Conservation (phyloP, 768 basidiomycete species). For the Albatrellus ellisii region DNA sequence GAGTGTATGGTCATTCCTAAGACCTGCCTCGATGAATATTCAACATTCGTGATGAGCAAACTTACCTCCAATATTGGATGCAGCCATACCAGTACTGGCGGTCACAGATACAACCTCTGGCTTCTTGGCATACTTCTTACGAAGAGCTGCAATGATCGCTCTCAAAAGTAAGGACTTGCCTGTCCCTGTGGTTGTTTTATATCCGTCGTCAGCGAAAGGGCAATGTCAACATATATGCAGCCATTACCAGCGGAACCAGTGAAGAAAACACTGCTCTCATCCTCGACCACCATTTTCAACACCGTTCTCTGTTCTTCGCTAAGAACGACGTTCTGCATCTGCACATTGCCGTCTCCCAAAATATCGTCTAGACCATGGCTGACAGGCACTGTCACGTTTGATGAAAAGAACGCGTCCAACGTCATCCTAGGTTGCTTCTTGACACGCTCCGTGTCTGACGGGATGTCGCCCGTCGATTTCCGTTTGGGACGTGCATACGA, state of each 20-base stretch:
- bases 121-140: conserved; percentile 30
- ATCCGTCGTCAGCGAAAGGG: not conserved
- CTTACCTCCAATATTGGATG: conserved; percentile 55
- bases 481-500: conserved; percentile 15
- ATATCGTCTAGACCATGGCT: conserved; percentile 10
- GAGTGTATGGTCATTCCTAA: conserved; percentile 48
- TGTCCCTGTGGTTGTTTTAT: conserved; percentile 32
- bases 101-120: conserved; percentile 39
- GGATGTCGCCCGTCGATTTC: conserved; percentile 16
- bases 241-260: conserved; percentile 52
- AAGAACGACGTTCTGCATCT: conserved; percentile 26
- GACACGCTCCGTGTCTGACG: conserved; percentile 4
- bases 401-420: conserved; percentile 23
- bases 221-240: not conserved
- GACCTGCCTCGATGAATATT: conserved; percentile 12
- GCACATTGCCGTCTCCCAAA: conserved; percentile 7
- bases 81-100: conserved; percentile 51
- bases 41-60: conserved; percentile 14
- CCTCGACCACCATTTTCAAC: conserved; percentile 37
- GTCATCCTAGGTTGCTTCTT: conserved; percentile 21
- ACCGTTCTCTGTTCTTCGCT: conserved; percentile 43
- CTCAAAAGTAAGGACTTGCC: conserved; percentile 50
- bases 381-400: conserved; percentile 14
- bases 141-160: conserved; percentile 40
- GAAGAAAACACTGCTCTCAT: conserved; percentile 50